Evolutionary conservation across 192 early-diverging fungal species (phyloP), one percentile per base, ranked within the genome.

Genomic region (Podila epigama): DNA sequence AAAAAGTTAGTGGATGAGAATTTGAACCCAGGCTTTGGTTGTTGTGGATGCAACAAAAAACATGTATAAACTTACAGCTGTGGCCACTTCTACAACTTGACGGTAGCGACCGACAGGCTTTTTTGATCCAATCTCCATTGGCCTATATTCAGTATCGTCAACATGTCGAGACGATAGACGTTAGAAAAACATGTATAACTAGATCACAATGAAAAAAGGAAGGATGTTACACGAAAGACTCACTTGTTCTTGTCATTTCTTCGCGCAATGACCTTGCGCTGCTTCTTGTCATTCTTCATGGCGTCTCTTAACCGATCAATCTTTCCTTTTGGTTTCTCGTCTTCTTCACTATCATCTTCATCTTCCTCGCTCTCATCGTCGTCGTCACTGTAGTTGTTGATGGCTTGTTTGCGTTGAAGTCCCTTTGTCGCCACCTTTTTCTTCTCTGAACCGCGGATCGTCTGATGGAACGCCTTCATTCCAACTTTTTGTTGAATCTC

Each of bases 81-180:
- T 78, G 5, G 84, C 66, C 15, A 87, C 51, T 58, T 91, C 88
- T 0, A 94, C 87, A 0, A 96, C 88, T 37, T 88, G 79, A 33
- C 94, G 84, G 67, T 80, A 85, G n/a, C 92, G 84, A 51, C 88
- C 79, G 1, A 96, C 93, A 15, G 92, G 86, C 27, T 82, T 83
- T 62, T 94, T 96, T 42, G 92, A 90, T 40, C 91, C 86, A 44
- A 91, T 83, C 81, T 93, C 94, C 68, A 88, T 86, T 3, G 94
- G 94, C 16, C 89, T 92, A 60, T 3, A 72, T n/a, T n/a, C n/a
- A 13, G 53, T 32, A 55, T 55, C 53, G 25, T 32, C 16, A 10
- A 0, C 25, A 15, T 52, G 51, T 52, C 22, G 25, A 52, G 1
- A 16, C n/a, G 3, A 42, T 52, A 11, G 3, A 4, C 28, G 44